Conservation (phyloP, 257 asterid genomes). For the Paulownia fortunei region DNA sequence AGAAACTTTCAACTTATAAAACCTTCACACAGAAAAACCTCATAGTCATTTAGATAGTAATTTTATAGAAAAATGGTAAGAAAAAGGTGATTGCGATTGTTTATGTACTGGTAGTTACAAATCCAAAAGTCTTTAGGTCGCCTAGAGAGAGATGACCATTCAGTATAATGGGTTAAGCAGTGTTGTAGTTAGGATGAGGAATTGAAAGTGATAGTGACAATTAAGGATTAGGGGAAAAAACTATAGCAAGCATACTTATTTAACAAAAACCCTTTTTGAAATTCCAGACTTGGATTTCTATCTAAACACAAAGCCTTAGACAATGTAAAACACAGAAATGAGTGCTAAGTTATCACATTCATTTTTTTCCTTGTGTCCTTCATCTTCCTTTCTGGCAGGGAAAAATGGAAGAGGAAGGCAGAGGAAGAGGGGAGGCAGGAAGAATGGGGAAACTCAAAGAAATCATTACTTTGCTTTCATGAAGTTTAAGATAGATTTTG, state of each 20-base stretch:
- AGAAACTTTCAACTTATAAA: background rate
- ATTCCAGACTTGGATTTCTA: background rate
- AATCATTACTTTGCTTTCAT: background rate
- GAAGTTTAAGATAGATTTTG: background rate
- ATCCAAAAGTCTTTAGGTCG: background rate
- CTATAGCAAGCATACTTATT: too few relatives aligned
- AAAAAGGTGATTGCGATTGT: background rate
- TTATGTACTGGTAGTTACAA: background rate
- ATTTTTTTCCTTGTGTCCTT: background rate
- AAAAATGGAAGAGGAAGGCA: background rate
- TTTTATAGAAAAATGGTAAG: background rate
- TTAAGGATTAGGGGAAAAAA: too few relatives aligned
- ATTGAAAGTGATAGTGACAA: background rate
- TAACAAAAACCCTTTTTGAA: too few relatives aligned
- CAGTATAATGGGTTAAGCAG: background rate
- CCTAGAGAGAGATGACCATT: background rate
- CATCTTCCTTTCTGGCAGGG: background rate
- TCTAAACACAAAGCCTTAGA: background rate
- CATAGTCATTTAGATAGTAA: background rate
- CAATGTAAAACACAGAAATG: background rate
- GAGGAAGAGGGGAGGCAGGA: too few relatives aligned
- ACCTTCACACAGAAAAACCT: background rate
- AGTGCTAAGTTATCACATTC: conserved; percentile 5
- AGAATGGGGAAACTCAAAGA: background rate
- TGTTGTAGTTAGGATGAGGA: background rate